phyloP scores from a whole-genome alignment of 495 filamentous ascomycete species.

The Penicillium arizonense region DNA sequence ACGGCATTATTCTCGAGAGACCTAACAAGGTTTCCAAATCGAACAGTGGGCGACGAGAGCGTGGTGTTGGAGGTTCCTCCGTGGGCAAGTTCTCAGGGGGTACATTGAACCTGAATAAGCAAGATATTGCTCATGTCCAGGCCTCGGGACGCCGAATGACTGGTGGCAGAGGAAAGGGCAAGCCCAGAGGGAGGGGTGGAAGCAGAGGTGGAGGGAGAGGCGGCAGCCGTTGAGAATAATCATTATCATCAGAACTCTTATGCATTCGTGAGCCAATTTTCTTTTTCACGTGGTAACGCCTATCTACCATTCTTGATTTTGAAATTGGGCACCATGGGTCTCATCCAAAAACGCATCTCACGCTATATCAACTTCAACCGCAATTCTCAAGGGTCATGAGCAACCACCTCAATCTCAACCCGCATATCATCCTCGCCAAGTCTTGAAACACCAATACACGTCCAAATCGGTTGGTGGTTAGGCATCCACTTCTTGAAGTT shows the following conservation, averaged over 20 bases:
- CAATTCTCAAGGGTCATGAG: constrained; percentile 27
- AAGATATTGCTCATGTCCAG: constrained; percentile 67
- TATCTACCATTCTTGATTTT: background rate
- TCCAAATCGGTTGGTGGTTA: constrained; percentile 50
- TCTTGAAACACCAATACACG: constrained; percentile 41
- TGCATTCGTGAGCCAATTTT: background rate
- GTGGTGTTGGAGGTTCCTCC: constrained; percentile 68
- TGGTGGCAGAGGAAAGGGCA: constrained; percentile 28
- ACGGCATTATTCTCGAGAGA: constrained; percentile 85
- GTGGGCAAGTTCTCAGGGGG: constrained; percentile 80
- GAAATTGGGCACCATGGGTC: background rate
- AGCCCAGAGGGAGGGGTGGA: constrained; percentile 25
- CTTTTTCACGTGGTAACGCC: background rate
- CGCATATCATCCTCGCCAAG: constrained; percentile 48
- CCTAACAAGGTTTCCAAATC: constrained; percentile 44
- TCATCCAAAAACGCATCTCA: background rate
- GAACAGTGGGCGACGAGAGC: constrained; percentile 51
- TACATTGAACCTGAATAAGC: constrained; percentile 73
- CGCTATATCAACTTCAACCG: background rate
- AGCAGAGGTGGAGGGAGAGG: constrained; percentile 9
- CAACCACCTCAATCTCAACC: constrained; percentile 58
- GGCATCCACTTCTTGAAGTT: constrained; percentile 52
- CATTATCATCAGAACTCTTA: background rate
- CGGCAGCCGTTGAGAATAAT: constrained; percentile 5
- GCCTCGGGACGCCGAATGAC: constrained; percentile 40